phyloP scores from a whole-genome alignment of 805 yeast genomes.

The Sugiyamaella floridensis region DNA sequence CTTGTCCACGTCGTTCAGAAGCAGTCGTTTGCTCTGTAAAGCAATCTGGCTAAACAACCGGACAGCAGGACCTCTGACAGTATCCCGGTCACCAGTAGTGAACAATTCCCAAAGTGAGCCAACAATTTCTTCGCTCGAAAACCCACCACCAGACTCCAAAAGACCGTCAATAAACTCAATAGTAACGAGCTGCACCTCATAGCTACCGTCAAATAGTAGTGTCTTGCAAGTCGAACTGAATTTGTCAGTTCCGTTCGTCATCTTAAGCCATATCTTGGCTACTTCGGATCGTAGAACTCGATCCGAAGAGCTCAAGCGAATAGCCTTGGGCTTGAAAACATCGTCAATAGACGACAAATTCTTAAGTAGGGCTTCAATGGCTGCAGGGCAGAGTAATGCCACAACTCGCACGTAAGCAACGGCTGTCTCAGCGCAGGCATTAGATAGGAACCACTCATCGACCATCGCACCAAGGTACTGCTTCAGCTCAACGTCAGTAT shows the following conservation, averaged over 20 bases:
- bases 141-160: background rate
- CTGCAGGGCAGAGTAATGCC: background rate
- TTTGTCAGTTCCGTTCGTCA: background rate
- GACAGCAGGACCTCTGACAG: slow-evolving; percentile 23
- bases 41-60: slow-evolving; percentile 15
- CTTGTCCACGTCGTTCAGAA: slow-evolving; percentile 11
- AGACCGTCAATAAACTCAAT: slow-evolving; percentile 10
- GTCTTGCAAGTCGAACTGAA: background rate
- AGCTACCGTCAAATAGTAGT: slow-evolving; percentile 15
- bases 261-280: slow-evolving; percentile 2
- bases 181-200: slow-evolving; percentile 20
- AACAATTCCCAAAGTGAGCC: slow-evolving; percentile 18
- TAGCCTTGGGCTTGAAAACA: background rate
- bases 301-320: slow-evolving; percentile 9
- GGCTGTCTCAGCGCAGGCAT: slow-evolving; percentile 20
- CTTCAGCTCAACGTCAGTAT: background rate
- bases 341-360: background rate
- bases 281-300: slow-evolving; percentile 16
- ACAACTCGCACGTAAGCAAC: slow-evolving; percentile 17
- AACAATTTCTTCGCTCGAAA: background rate
- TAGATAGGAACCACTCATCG: slow-evolving; percentile 11
- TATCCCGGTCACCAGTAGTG: slow-evolving; percentile 19
- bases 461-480: slow-evolving; percentile 6
- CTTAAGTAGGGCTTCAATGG: background rate
- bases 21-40: slow-evolving; percentile 15